A percentile compares a stretch with the other conserved stretches of the same genome.
phyloP scores from a whole-genome alignment of 2,329 filamentous ascomycete genomes.

The Epichloe aotearoae region DNA sequence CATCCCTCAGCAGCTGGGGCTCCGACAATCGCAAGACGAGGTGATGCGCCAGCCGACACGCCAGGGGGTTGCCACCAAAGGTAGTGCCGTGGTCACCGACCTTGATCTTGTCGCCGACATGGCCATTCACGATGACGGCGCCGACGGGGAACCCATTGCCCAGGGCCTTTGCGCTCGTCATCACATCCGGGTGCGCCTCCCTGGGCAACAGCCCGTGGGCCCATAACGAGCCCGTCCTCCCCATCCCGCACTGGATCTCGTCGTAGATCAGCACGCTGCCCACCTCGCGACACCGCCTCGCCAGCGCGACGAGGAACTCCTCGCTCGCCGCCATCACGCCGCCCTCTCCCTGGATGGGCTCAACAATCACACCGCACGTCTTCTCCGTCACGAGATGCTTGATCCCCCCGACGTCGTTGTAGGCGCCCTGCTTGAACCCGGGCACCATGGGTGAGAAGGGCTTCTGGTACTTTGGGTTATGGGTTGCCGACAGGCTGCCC shows the following conservation, averaged over 20 bases:
- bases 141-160: slow-evolving; percentile 95
- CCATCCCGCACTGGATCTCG: slow-evolving; percentile 91
- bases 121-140: slow-evolving; percentile 38
- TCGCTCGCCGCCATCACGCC: slow-evolving; percentile 74
- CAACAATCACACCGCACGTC: slow-evolving; percentile 89
- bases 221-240: slow-evolving; percentile 81
- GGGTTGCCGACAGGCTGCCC: slow-evolving; percentile 88
- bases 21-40: slow-evolving; percentile 68
- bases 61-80: slow-evolving; percentile 90
- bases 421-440: slow-evolving; percentile 75
- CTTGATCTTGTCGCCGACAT: slow-evolving; percentile 28
- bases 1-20: slow-evolving; percentile 52
- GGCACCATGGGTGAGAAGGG: slow-evolving; percentile 94
- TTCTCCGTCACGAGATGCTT: slow-evolving; percentile 63
- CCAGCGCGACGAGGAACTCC: slow-evolving; percentile 75
- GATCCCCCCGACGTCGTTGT: slow-evolving; percentile 67
- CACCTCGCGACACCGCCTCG: slow-evolving; percentile 70
- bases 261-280: slow-evolving; percentile 87
- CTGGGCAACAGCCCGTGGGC: slow-evolving; percentile 63
- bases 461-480: slow-evolving; percentile 93
- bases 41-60: slow-evolving; percentile 71
- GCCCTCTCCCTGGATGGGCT: slow-evolving; percentile 95
- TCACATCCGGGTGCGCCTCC: slow-evolving; percentile 82
- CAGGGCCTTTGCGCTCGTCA: slow-evolving; percentile 90
- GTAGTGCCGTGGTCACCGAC: slow-evolving; percentile 84